Evolutionary conservation across 257 asterid species (phyloP), one percentile per base, ranked within the genome.

Genomic region (Jaltomata sinuosa): DNA sequence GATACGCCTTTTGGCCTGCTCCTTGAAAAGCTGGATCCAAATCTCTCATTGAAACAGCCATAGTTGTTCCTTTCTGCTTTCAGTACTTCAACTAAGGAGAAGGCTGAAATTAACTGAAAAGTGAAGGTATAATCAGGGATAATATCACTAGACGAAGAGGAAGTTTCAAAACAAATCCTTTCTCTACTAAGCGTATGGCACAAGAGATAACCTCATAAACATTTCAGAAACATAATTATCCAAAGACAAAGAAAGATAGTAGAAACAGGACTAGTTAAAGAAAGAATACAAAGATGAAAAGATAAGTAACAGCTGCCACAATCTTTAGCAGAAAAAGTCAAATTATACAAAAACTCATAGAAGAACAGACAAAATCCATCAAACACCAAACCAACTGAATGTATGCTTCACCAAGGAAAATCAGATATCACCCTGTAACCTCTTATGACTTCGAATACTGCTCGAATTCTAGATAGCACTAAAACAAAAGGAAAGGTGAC

Each of bases 1-100:
- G 99, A 96, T 96, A 96, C 99, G 94, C 97, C 89, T 94, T 94
- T 85, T 93, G 98, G 78, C 99, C 99, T 16, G 98, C 98, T 81
- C 97, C 98, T 84, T 94, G 98, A 87, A 96, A 96, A 89, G 95
- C 94, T 84, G 98, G 93, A 91, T 96, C 99, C 90, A 94, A 83
- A 85, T 94, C 95, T 90, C 87, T 96, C 95, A 92, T 92, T 77
- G 99, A 96, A 85, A 94, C 97, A 86, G 98, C 87, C 99, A 96
- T 96, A 45, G 79, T 89, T 89, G 84, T 87, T 29, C 62, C 59
- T 64, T 81, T 83, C 88, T 84, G 49, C 62, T 71, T 80, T 64
- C 74, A 57, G 68, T 50, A 55, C 69, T 82, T 67, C 45, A 34
- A 67, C 42, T n/a, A 74, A 72, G 40, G 77, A 57, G 57, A 86